Evolutionary conservation across 2,329 filamentous ascomycete genomes (phyloP).

Genomic region (Tolypocladium inflatum): DNA sequence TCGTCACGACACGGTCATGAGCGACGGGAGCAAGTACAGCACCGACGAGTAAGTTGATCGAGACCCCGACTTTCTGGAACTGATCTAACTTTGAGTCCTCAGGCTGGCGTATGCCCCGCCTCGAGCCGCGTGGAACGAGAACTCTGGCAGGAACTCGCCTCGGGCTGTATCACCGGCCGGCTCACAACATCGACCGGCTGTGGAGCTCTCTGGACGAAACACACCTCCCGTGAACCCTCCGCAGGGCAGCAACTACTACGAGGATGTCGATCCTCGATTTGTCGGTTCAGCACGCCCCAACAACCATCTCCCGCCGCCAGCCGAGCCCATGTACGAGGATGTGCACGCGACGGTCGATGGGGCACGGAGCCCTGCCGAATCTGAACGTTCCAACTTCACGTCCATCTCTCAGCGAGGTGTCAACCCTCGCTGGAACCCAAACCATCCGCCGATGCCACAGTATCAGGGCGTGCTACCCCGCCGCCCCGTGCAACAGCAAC

Average conservation of each 20-base stretch:
- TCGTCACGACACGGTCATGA: slow-evolving; percentile 43
- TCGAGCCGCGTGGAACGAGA: slow-evolving; percentile 45
- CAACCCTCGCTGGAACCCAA: slow-evolving; percentile 76
- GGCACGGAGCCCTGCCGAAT: slow-evolving; percentile 63
- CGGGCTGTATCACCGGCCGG: slow-evolving; percentile 35
- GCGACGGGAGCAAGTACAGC: slow-evolving; percentile 64
- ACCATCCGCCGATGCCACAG: slow-evolving; percentile 33
- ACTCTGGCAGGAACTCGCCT: slow-evolving; percentile 32
- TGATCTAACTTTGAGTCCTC: neutral
- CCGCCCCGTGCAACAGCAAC: slow-evolving; percentile 42
- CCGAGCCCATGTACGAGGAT: slow-evolving; percentile 50
- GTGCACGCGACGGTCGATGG: slow-evolving; percentile 40
- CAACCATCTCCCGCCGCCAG: slow-evolving; percentile 14
- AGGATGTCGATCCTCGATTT: slow-evolving; percentile 88
- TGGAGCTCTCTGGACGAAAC: slow-evolving; percentile 26
- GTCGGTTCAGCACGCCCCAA: slow-evolving; percentile 32
- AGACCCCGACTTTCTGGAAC: neutral
- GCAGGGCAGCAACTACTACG: slow-evolving; percentile 58
- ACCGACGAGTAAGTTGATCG: slow-evolving; percentile 50
- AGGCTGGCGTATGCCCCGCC: slow-evolving; percentile 46
- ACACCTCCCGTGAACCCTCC: slow-evolving; percentile 22
- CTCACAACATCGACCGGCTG: slow-evolving; percentile 16
- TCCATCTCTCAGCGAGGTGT: slow-evolving; percentile 81
- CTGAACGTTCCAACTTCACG: slow-evolving; percentile 78
- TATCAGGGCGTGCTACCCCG: slow-evolving; percentile 33